phyloP scores from a whole-genome alignment of 345 rosid genomes.

The Brassica cretica region DNA sequence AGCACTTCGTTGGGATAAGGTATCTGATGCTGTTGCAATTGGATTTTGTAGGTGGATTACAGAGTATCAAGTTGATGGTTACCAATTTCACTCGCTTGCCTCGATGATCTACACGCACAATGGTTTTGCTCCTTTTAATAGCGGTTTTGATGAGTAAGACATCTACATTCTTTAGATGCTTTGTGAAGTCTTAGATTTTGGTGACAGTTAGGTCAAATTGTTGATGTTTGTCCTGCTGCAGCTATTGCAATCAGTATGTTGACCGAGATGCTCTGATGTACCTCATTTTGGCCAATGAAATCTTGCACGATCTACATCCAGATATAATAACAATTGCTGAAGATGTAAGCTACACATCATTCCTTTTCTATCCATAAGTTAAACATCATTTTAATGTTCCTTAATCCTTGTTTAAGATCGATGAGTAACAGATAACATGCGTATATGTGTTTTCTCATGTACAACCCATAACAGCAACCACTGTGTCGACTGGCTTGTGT shows the following conservation, averaged over 20 bases:
- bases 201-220: constrained; percentile 20
- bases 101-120: constrained; percentile 94
- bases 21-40: constrained; percentile 23
- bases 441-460: constrained; percentile 20
- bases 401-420: not conserved
- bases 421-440: not conserved
- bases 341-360: constrained; percentile 61
- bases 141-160: constrained; percentile 85
- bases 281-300: constrained; percentile 92
- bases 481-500: constrained; percentile 18
- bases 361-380: constrained; percentile 1
- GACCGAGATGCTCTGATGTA: constrained; percentile 87
- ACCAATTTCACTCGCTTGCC: constrained; percentile 92
- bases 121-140: constrained; percentile 87
- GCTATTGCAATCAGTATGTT: constrained; percentile 93
- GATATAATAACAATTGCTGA: constrained; percentile 90
- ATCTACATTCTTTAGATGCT: constrained; percentile 25
- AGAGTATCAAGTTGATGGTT: constrained; percentile 91
- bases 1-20: constrained; percentile 14
- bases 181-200: constrained; percentile 20
- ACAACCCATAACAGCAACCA: constrained; percentile 8
- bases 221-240: constrained; percentile 44
- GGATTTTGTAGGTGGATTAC: constrained; percentile 75
- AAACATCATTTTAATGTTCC: not conserved
- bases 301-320: constrained; percentile 80